Evolutionary conservation across 225 moss, liverwort and hornwort species (phyloP), one percentile per base, ranked within the genome.

Genomic region (Marchantia polymorpha): DNA sequence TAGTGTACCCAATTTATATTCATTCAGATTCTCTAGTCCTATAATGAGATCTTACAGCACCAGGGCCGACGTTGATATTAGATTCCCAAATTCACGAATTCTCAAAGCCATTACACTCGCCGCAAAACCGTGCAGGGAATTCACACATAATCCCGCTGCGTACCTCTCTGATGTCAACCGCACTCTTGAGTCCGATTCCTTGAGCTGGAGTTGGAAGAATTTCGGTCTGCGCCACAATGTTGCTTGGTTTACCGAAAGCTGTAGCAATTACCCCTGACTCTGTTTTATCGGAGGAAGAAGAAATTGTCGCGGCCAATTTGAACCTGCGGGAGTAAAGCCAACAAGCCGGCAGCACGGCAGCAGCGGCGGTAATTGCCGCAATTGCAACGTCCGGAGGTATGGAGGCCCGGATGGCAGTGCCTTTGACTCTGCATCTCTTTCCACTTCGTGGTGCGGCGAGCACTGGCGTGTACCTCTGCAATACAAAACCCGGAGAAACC

Each of bases 321-420:
- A 79, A 79, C 77, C 82, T 82, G 66, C 76, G 79, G 63, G 73
- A 63, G 56, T 82, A 85, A 72, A 85, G 75, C 85, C 85, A 85
- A 61, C 82, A 85, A 70, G 82, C 60, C 64, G 85, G 85, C 27
- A 85, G 75, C 13, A 85, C 85, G 31, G 85, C 72, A 56, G 80
- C 82, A 39, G 82, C 85, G 0, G 82, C 85, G 0, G 80, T 82
- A 22, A 85, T 80, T 23, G 82, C 85, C 31, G 73, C 82, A 6
- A 82, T 77, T 52, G 82, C 80, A 64, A 85, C 75, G 56, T 85
- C 85, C 25, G 79, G 75, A 6, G 80, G 39, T 67, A 73, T 80
- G 59, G 80, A 79, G 51, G 82, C 79, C 56, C 82, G 72, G 49
- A 82, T 48, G 23, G 80, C 77, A 10, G 72, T 68, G 23, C 64